Conservation (phyloP, 768 basidiomycete species). For the Agaricus subrufescens region DNA sequence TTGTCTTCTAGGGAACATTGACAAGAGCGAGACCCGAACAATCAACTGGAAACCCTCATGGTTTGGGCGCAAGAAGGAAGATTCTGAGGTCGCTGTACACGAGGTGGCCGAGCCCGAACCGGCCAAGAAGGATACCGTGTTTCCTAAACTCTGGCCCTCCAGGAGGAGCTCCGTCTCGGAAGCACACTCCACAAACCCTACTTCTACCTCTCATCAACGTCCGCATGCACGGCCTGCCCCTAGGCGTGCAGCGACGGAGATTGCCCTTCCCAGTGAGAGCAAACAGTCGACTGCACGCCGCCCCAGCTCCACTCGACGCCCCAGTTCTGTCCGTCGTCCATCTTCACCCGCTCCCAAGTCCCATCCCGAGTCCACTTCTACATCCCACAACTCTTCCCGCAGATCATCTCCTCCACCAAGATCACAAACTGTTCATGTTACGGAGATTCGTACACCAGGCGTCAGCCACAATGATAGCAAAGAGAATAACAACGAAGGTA, state of each 20-base stretch:
- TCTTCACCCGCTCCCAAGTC: conserved; percentile 14
- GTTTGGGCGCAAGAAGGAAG: conserved; percentile 48
- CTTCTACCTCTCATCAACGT: neutral
- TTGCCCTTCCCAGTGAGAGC: neutral
- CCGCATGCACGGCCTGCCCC: neutral
- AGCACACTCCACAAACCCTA: conserved; percentile 2
- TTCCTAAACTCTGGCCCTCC: conserved; percentile 26
- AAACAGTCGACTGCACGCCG: conserved; percentile 22
- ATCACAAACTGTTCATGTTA: conserved; percentile 14
- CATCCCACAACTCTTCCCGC: conserved; percentile 10
- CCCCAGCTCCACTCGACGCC: too few relatives aligned
- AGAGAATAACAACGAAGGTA: conserved; percentile 18
- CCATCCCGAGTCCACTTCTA: conserved; percentile 26
- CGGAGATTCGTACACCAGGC: conserved; percentile 13
- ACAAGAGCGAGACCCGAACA: conserved; percentile 51
- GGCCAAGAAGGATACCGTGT: conserved; percentile 10
- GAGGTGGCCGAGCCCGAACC: conserved; percentile 16
- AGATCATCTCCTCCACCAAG: conserved; percentile 20
- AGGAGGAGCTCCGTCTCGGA: conserved; percentile 17
- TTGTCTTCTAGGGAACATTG: conserved; percentile 58
- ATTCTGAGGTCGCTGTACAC: conserved; percentile 8
- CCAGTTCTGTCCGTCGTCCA: conserved; percentile 16
- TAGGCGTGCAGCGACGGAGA: conserved; percentile 2
- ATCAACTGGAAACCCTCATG: conserved; percentile 55
- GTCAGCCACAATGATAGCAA: neutral